Evolutionary conservation across 73 alveolate genomes (phyloP).

Genomic region (Blepharisma stoltei): DNA sequence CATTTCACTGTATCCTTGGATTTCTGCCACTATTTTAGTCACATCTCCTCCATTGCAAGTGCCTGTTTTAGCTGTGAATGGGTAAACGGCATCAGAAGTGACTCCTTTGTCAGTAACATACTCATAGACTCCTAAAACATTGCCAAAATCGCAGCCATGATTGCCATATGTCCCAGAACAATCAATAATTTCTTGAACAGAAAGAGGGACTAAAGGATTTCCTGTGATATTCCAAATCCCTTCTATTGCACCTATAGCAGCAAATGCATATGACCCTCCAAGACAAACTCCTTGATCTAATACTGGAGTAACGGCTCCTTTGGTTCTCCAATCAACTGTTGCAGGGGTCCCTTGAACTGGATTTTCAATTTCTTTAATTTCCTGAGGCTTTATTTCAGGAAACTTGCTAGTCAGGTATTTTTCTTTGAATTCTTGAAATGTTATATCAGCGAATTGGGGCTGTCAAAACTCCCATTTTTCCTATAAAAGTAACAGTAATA

Average conservation of each 20-base stretch:
- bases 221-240: constrained; percentile 27
- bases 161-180: constrained; percentile 48
- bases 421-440: constrained; percentile 27
- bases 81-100: constrained; percentile 69
- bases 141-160: constrained; percentile 67
- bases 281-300: constrained; percentile 74
- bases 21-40: neutral
- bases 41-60: constrained; percentile 19
- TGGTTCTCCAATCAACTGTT: constrained; percentile 68
- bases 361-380: too few relatives aligned
- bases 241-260: constrained; percentile 63
- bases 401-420: too few relatives aligned
- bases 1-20: constrained; percentile 1
- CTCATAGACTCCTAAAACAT: constrained; percentile 22
- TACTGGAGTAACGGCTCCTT: constrained; percentile 64
- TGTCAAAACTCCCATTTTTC: too few relatives aligned
- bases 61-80: constrained; percentile 61
- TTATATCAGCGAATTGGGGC: constrained; percentile 39
- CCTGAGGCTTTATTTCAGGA: too few relatives aligned
- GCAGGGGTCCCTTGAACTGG: constrained; percentile 26
- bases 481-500: too few relatives aligned
- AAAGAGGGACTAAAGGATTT: constrained; percentile 30
- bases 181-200: constrained; percentile 65
- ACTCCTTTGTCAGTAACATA: constrained; percentile 35
- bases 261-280: constrained; percentile 88